phyloP scores from a whole-genome alignment of 805 yeast species.

The Vanderwaltozyma polyspora region DNA sequence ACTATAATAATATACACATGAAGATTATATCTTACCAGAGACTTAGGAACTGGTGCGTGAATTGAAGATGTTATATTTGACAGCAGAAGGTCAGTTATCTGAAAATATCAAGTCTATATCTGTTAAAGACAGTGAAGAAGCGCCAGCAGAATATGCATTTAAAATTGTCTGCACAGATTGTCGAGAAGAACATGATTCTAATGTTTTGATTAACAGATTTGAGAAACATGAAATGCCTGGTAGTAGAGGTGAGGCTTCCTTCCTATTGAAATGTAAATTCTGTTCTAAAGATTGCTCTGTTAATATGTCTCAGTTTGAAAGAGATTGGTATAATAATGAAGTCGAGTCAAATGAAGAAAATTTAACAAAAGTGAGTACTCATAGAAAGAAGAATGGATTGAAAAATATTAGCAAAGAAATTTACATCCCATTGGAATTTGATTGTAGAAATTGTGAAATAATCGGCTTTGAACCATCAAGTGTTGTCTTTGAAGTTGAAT shows the following conservation, averaged over 20 bases:
- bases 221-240: conserved; percentile 57
- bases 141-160: conserved; percentile 70
- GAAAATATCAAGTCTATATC: conserved; percentile 44
- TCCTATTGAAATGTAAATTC: conserved; percentile 61
- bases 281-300: conserved; percentile 35
- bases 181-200: conserved; percentile 64
- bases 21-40: no score
- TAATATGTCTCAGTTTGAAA: conserved; percentile 15
- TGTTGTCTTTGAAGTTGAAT: conserved; percentile 14
- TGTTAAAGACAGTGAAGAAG: conserved; percentile 47
- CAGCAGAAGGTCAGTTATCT: conserved; percentile 19
- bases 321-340: conserved; percentile 16
- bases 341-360: conserved; percentile 7
- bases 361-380: conserved; percentile 9
- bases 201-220: conserved; percentile 53
- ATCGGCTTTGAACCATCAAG: conserved; percentile 50
- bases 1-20: no score
- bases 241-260: conserved; percentile 74
- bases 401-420: conserved; percentile 9
- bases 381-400: conserved; percentile 22
- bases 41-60: no score
- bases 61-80: conserved; percentile 20
- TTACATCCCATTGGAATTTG: conserved; percentile 52
- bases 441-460: conserved; percentile 76
- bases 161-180: conserved; percentile 67